Percentiles rank a stretch among this genome's conserved stretches.
Evolutionary conservation across 2,329 filamentous ascomycete genomes (phyloP).

Genomic region (Xylariaceae sp.): DNA sequence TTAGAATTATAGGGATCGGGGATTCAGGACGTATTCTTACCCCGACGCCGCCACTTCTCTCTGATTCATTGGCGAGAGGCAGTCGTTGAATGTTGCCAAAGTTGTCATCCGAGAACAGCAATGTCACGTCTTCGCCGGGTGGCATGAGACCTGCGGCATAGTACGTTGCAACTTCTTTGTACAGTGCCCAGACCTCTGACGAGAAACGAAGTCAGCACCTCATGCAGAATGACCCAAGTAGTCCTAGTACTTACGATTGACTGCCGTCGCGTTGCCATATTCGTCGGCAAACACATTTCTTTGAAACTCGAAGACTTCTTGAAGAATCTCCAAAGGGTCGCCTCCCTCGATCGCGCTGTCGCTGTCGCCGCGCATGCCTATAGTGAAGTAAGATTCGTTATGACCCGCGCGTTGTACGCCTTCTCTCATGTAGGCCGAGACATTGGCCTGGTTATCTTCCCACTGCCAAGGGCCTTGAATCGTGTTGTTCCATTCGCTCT

Average conservation of each 20-base stretch:
- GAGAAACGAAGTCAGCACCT: constrained; percentile 37
- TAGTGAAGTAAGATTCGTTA: constrained; percentile 51
- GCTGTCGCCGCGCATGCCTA: constrained; percentile 50
- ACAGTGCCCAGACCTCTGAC: constrained; percentile 48
- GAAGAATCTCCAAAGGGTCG: constrained; percentile 41
- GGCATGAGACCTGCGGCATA: constrained; percentile 55
- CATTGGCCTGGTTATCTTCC: constrained; percentile 48
- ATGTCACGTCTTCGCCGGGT: constrained; percentile 54
- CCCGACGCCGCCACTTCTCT: constrained; percentile 43
- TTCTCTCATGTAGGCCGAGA: constrained; percentile 49
- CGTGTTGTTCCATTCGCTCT: constrained; percentile 31
- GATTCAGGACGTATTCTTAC: constrained; percentile 50
- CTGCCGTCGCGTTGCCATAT: not conserved
- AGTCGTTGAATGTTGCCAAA: constrained; percentile 53
- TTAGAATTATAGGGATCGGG: constrained; percentile 33
- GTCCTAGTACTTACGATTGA: constrained; percentile 41
- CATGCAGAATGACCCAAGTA: not conserved
- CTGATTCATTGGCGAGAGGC: constrained; percentile 47
- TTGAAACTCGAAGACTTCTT: constrained; percentile 21
- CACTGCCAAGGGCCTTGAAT: constrained; percentile 50
- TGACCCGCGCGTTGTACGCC: constrained; percentile 47
- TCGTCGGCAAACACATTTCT: not conserved
- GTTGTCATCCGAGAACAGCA: constrained; percentile 59
- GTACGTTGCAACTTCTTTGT: constrained; percentile 50
- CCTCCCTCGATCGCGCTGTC: constrained; percentile 37